Evolutionary conservation across 2,329 filamentous ascomycete species (phyloP), one percentile per base, ranked within the genome.

Genomic region (Verticillium klebahnii): DNA sequence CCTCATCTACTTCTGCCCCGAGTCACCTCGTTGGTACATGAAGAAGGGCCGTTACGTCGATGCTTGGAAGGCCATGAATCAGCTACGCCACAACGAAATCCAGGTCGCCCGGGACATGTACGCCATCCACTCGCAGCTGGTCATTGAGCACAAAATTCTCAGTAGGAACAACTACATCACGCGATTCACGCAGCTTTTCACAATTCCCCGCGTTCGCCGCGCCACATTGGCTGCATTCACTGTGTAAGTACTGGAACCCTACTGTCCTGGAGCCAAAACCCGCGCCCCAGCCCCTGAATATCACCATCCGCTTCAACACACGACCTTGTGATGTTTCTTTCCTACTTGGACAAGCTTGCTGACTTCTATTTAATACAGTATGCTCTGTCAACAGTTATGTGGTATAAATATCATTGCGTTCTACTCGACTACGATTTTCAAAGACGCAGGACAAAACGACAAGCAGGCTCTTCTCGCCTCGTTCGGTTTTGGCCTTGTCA

Each of bases 211-310:
- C 56, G 79, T 90, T 12, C 84, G 88, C 15, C 83, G 89, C 50
- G 92, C 92, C 2, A 93, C 88, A 3, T 80, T 90, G 34, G 92
- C 91, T 6, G 89, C 91, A 1, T 90, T 88, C 66, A 86, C 87
- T 1, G 90, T 94, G 54, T 50, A 50, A 50, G 45, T 50, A 12
- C 19, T 29, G 25, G 25, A 29, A 29, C 25, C 25, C 25, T 29
- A 29, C 29, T 3, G 29, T 29, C 29, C 1, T 29, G 5, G 29
- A n/a, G n/a, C n/a, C n/a, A 6, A 29, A 29, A 29, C 29, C 29
- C 7, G 34, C 14, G 34, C 45, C 23, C 19, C 19, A 25, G 12
- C n/a, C 12, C 9, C 45, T 19, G 2, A n/a, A 17, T 19, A 19
- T 17, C 14, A 45, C 7, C 39, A 29, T 11, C 14, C 39, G 19